A percentile compares a stretch with the other conserved stretches of the same genome.
Evolutionary conservation across 805 yeast species (phyloP).

Genomic region (Candida chauliodis): DNA sequence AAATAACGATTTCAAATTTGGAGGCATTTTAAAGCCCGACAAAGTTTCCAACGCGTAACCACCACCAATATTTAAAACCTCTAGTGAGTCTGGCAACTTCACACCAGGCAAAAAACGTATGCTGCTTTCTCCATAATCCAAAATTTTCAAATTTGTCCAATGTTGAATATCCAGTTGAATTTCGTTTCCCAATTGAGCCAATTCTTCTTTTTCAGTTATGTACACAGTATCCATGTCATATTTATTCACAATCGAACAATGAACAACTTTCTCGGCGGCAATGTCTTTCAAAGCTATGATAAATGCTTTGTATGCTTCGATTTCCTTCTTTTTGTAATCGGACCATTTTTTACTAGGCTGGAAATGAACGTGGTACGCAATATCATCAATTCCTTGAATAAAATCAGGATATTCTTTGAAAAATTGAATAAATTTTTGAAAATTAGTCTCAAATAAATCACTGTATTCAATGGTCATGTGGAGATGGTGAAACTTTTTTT

Average conservation of each 20-base stretch:
- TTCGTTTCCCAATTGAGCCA: slow-evolving; percentile 31
- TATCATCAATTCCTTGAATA: slow-evolving; percentile 17
- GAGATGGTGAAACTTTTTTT: slow-evolving; percentile 17
- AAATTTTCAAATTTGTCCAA: slow-evolving; percentile 30
- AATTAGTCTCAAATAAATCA: slow-evolving; percentile 23
- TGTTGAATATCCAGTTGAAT: slow-evolving; percentile 31
- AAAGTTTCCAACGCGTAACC: slow-evolving; percentile 37
- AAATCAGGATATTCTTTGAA: slow-evolving; percentile 15
- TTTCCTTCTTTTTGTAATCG: slow-evolving; percentile 24
- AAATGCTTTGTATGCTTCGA: slow-evolving; percentile 21
- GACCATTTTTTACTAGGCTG: slow-evolving; percentile 29
- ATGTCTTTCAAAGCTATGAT: slow-evolving; percentile 18
- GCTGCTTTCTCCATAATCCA: slow-evolving; percentile 38
- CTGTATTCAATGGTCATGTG: slow-evolving; percentile 32
- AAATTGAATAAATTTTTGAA: slow-evolving; percentile 19
- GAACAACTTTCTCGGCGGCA: slow-evolving; percentile 28
- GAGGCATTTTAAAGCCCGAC: slow-evolving; percentile 38
- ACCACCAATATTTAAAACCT: slow-evolving; percentile 37
- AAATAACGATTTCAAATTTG: slow-evolving; percentile 23
- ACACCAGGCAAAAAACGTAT: slow-evolving; percentile 38
- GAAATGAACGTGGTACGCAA: slow-evolving; percentile 35
- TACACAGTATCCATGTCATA: slow-evolving; percentile 31
- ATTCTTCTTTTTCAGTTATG: slow-evolving; percentile 31
- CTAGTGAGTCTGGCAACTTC: slow-evolving; percentile 34
- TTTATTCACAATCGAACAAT: slow-evolving; percentile 38